Base-by-base conservation (phyloP, 1,139 yeast species). In the Hansenula sp. region DNA sequence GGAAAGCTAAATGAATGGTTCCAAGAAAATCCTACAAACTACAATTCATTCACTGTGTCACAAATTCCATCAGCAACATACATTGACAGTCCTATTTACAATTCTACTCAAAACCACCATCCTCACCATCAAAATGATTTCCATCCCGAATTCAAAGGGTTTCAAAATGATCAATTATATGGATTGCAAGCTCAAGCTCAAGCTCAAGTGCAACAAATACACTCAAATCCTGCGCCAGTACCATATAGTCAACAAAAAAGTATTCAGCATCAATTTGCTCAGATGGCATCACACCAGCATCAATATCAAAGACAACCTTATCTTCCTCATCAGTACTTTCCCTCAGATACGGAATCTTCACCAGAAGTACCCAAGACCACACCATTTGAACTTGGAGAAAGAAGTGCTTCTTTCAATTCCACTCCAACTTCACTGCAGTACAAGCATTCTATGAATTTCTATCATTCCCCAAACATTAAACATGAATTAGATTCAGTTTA, bases 1-100 rank as follows among this genome's bases (percentile, higher is more conserved):
- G 36, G 43, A 21, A 43, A 29, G 18, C 17, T 43, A 5, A 19
- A 33, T 7, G 18, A 28, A 4, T 5, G 36, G 5, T 40, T 43
- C 15, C 34, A 30, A 15, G 41, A 33, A 18, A 25, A 29, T 21
- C 25, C 25, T 16, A 16, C 31, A 25, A 25, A 10, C 16, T 35
- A 35, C 17, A 21, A 25, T 11, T 6, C 25, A 6, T 24, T 19
- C n/a, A 6, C 18, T 15, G 2, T n/a, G 15, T 5, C 38, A 16
- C 9, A 9, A 25, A 16, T 15, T 16, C 21, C 21, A 12, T 5
- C 25, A 33, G 15, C 31, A 6, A 7, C 31, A 7, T 28, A n/a
- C 25, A 21, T 21, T 5, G 25, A 21, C 25, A 9, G 25, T 21
- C 25, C 25, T 9, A 9, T 21, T 21, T 31, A 5, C 19, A 31